Evolutionary conservation across 129 eudicot species (phyloP), one percentile per base, ranked within the genome.

Genomic region (Flaveria linearis): DNA sequence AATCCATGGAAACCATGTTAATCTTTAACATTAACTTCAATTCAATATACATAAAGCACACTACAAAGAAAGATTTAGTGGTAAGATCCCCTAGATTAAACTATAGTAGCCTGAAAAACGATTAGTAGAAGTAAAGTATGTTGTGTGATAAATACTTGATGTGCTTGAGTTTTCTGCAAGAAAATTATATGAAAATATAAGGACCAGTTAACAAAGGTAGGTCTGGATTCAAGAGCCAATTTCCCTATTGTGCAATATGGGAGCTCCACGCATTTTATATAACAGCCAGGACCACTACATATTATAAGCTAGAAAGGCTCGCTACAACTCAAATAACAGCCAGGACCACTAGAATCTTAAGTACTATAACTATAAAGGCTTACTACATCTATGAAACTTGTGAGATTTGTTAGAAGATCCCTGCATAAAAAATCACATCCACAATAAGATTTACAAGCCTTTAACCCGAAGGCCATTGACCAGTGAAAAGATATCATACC

Each of bases 321-420:
- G 16, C 42, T 16, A 47, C 70, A 60, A 7, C 30, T 52, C 9
- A 14, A 18, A 47, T 47, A 42, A 57, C 23, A 20, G 20, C 77
- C 7, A 73, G 55, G 67, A 56, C 68, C 68, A 73, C 52, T 73
- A 42, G 14, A 73, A 11, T 18, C 39, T 43, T 20, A 74, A 23
- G 69, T 60, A 42, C 3, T 28, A 43, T 57, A 74, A 20, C 77
- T 67, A 74, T 74, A 18, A 62, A 43, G 65, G 69, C 61, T 61
- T 15, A 16, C 42, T 25, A 47, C 70, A 60, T 9, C 28, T 61
- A n/a, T 45, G 51, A 3, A 61, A 16, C 62, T 42, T 23, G 43
- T 60, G 9, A 70, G 30, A 45, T 45, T 26, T 61, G 30, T 74
- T 74, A 16, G 58, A 74, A 25, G 23, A 8, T 15, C 57, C 26